These are phyloP conservation scores for Talaromyces funiculosus DNA, from an alignment of 2,329 filamentous ascomycete genomes.

Conservation along the genomic window DNA sequence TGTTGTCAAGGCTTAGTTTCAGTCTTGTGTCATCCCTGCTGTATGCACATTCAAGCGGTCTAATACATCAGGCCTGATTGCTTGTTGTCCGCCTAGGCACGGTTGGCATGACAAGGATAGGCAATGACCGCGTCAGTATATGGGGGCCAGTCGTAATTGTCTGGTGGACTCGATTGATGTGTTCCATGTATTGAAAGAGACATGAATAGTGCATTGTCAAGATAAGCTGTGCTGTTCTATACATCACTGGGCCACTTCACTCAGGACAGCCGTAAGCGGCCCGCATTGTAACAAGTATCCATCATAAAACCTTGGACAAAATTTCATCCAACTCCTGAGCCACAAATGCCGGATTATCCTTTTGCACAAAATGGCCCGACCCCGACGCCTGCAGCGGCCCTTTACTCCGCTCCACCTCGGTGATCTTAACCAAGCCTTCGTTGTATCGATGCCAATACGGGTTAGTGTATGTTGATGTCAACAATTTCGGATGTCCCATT, in stretches of 20 bases:
- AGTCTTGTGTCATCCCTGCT: neutral
- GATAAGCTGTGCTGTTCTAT: neutral
- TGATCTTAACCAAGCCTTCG: constrained; percentile 45
- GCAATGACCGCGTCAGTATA: neutral
- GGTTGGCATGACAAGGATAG: neutral
- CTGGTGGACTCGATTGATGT: neutral
- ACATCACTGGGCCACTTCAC: neutral
- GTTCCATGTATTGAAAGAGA: neutral
- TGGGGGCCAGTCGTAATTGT: neutral
- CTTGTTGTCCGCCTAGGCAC: neutral
- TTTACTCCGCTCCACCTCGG: constrained; percentile 33
- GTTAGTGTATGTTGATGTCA: constrained; percentile 50
- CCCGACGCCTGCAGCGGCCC: constrained; percentile 45
- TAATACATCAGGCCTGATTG: neutral
- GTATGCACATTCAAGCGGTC: neutral
- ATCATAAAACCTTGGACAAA: constrained; percentile 16
- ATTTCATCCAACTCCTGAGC: constrained; percentile 25
- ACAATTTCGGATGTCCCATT: constrained; percentile 28
- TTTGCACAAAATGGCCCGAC: constrained; percentile 54
- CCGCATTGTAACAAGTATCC: neutral
- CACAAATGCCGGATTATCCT: constrained; percentile 47
- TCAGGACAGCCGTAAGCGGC: neutral
- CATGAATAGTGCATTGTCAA: neutral
- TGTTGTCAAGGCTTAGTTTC: neutral
- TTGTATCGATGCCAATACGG: constrained; percentile 53